phyloP scores from a whole-genome alignment of 768 basidiomycete genomes.

The Kwoniella heveanensis region DNA sequence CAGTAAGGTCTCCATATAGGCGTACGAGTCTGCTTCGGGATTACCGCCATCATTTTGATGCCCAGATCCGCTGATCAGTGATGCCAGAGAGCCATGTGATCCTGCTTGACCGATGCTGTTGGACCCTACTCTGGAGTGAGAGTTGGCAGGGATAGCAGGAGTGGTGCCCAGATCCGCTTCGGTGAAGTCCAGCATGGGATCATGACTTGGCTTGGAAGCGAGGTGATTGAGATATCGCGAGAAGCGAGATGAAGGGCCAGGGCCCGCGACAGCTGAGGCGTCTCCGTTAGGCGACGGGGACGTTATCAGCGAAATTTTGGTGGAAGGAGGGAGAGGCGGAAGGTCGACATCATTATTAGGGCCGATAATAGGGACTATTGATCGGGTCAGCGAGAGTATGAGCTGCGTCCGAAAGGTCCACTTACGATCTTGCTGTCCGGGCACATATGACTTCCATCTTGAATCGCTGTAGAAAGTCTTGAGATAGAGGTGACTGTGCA shows the following conservation, averaged over 20 bases:
- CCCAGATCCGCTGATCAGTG: slow-evolving; percentile 7
- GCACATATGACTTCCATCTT: slow-evolving; percentile 81
- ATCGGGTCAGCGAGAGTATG: neutral
- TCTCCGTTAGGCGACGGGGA: slow-evolving; percentile 21
- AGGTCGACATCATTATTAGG: slow-evolving; percentile 35
- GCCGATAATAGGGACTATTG: slow-evolving; percentile 45
- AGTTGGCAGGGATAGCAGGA: slow-evolving; percentile 22
- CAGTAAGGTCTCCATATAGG: slow-evolving; percentile 86
- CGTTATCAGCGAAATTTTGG: slow-evolving; percentile 14
- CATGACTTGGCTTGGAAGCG: slow-evolving; percentile 50
- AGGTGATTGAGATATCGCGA: slow-evolving; percentile 55
- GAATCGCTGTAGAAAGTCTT: slow-evolving; percentile 95
- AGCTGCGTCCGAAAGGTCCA: slow-evolving; percentile 15
- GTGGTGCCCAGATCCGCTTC: slow-evolving; percentile 35
- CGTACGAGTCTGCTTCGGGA: slow-evolving; percentile 89
- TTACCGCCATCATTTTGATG: slow-evolving; percentile 57
- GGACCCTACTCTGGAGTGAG: slow-evolving; percentile 20
- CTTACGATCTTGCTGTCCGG: slow-evolving; percentile 77
- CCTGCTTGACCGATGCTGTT: slow-evolving; percentile 33
- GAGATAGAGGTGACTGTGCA: slow-evolving; percentile 95
- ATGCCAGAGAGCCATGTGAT: slow-evolving; percentile 33
- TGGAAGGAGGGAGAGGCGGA: slow-evolving; percentile 3
- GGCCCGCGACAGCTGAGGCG: slow-evolving; percentile 2
- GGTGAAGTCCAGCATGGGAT: slow-evolving; percentile 55
- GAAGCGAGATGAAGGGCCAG: slow-evolving; percentile 47